Conservation (phyloP, 352 stramenopile genomes). For the Blastocystis hominis region DNA sequence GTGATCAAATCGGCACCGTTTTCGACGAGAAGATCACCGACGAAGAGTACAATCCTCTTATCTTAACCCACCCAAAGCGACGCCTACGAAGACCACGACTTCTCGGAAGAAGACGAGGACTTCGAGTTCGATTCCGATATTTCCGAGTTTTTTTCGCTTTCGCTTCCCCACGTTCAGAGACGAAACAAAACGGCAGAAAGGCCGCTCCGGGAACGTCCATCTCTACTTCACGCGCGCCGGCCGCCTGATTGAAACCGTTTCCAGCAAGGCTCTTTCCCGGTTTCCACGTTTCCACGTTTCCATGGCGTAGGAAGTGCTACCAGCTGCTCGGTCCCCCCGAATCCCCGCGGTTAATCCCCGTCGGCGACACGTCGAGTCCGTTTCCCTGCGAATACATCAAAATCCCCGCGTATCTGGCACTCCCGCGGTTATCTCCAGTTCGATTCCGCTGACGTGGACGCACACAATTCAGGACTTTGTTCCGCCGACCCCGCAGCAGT, state of each 20-base stretch:
- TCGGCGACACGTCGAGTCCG: neutral
- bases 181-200: neutral
- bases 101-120: slow-evolving; percentile 29
- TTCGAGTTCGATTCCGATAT: neutral
- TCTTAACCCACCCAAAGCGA: neutral
- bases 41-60: neutral
- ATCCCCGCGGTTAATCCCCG: neutral
- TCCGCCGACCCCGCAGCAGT: neutral
- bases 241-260: neutral
- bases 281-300: neutral
- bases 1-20: slow-evolving; percentile 2
- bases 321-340: neutral
- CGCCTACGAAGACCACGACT: neutral
- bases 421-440: neutral
- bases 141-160: neutral
- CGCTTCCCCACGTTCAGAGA: neutral
- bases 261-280: slow-evolving; percentile 23
- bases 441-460: slow-evolving; percentile 32
- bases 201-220: neutral
- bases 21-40: slow-evolving; percentile 13
- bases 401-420: neutral
- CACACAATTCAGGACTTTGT: neutral
- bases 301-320: slow-evolving; percentile 35
- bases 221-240: neutral
- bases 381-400: slow-evolving; percentile 42